These are phyloP conservation scores for Pichia ethanolica DNA, from an alignment of 805 yeast species.

Conservation along the genomic window DNA sequence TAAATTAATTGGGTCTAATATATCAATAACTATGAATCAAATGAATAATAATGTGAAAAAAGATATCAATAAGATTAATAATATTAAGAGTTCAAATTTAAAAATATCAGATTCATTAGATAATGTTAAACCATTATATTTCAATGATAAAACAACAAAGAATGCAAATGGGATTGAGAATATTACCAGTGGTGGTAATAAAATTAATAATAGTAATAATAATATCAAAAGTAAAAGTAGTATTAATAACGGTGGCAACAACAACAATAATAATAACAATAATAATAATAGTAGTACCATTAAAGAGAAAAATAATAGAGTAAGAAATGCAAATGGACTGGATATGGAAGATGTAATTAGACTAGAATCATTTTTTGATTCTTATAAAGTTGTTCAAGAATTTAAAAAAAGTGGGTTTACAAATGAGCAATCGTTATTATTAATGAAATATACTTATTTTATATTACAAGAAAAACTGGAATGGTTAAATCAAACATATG, in stretches of 20 bases:
- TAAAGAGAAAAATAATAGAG: background rate
- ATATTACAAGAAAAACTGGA: slow-evolving; percentile 33
- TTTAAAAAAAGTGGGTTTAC: slow-evolving; percentile 53
- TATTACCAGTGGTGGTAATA: background rate
- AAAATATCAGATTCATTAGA: background rate
- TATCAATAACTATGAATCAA: slow-evolving; percentile 22
- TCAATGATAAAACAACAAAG: too few species aligned
- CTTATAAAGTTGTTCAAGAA: slow-evolving; percentile 50
- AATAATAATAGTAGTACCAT: background rate
- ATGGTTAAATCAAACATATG: slow-evolving; percentile 40
- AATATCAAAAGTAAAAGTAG: too few species aligned
- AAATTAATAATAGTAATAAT: too few species aligned
- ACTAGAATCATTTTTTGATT: slow-evolving; percentile 44
- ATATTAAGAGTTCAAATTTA: background rate
- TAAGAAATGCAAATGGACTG: background rate
- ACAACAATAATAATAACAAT: slow-evolving; percentile 4
- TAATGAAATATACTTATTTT: slow-evolving; percentile 39
- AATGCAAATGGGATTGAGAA: too few species aligned
- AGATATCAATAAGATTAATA: background rate
- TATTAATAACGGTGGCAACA: background rate
- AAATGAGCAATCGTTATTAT: slow-evolving; percentile 49
- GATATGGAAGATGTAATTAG: slow-evolving; percentile 14
- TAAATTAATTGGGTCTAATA: slow-evolving; percentile 12
- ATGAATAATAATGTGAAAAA: slow-evolving; percentile 14
- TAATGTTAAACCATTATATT: background rate